A percentile compares a stretch with the other conserved stretches of the same genome.
Evolutionary conservation across 805 yeast genomes (phyloP).

Genomic region (Cyberlindnera maritima): DNA sequence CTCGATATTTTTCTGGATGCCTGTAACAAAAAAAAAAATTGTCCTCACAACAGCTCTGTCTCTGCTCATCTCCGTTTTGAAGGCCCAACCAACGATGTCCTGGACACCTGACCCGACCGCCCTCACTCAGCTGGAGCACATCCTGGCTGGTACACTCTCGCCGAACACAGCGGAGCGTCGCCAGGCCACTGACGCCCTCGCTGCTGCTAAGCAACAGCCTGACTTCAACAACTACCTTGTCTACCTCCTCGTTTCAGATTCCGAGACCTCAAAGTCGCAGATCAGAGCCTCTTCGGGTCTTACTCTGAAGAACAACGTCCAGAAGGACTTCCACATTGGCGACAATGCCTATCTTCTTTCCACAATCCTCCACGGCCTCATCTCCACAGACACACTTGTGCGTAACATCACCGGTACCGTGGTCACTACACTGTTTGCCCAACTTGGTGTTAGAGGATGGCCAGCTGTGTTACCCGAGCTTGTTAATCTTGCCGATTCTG

Average conservation of each 20-base stretch:
- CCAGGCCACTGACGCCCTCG: conserved; percentile 71
- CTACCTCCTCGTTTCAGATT: conserved; percentile 57
- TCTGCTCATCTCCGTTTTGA: no score
- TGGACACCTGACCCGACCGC: conserved; percentile 72
- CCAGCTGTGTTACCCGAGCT: conserved; percentile 70
- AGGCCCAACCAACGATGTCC: conserved; percentile 31
- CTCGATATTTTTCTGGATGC: neutral
- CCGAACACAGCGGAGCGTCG: conserved; percentile 50
- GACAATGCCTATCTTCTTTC: conserved; percentile 33
- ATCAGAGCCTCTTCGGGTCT: conserved; percentile 88
- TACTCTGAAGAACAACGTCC: conserved; percentile 73
- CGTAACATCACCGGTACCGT: conserved; percentile 90
- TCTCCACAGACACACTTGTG: conserved; percentile 56
- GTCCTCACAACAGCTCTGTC: neutral
- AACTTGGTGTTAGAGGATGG: conserved; percentile 70
- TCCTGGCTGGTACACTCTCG: conserved; percentile 72
- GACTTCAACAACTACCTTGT: conserved; percentile 82
- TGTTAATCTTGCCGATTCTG: conserved; percentile 53
- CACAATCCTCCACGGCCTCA: conserved; percentile 45
- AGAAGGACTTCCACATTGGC: conserved; percentile 35
- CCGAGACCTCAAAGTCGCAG: conserved; percentile 43
- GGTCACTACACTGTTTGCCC: conserved; percentile 73
- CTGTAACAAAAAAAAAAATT: neutral
- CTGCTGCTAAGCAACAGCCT: conserved; percentile 64
- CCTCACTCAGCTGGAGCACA: conserved; percentile 58